Conservation (phyloP, 768 basidiomycete species). For the Rhodotorula diobovata region DNA sequence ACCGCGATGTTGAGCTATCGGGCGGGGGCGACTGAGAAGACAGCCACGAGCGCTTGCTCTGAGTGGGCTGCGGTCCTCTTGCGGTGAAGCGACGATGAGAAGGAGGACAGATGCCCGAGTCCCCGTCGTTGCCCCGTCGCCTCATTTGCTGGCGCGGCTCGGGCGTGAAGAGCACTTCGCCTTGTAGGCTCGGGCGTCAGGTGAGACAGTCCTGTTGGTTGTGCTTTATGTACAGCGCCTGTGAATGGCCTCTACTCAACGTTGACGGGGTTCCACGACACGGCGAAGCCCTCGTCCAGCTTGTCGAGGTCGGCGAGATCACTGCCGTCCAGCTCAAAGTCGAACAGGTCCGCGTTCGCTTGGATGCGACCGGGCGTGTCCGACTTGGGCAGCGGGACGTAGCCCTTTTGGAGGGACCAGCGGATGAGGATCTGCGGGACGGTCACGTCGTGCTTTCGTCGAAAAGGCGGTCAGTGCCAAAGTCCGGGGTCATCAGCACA, state of each 20-base stretch:
- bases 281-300: slow-evolving; percentile 66
- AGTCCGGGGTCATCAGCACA: too few relatives aligned
- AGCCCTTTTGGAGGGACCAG: slow-evolving; percentile 52
- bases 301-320: slow-evolving; percentile 65
- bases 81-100: too few relatives aligned
- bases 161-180: too few relatives aligned
- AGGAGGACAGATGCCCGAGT: too few relatives aligned
- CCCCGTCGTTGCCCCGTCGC: too few relatives aligned
- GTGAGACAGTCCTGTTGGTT: neutral
- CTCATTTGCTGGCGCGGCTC: too few relatives aligned
- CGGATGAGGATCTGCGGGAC: slow-evolving; percentile 52
- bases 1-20: too few relatives aligned
- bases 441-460: slow-evolving; percentile 46
- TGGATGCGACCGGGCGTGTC: slow-evolving; percentile 63
- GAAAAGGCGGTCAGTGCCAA: too few relatives aligned
- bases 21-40: too few relatives aligned
- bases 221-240: neutral
- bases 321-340: slow-evolving; percentile 63
- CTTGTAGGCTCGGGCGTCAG: too few relatives aligned
- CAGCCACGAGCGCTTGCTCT: too few relatives aligned
- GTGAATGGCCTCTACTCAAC: slow-evolving; percentile 3
- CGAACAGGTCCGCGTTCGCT: slow-evolving; percentile 64
- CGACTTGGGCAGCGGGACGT: slow-evolving; percentile 77
- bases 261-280: slow-evolving; percentile 72
- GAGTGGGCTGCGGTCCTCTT: too few relatives aligned